Percentiles rank a stretch among this genome's conserved stretches.
Evolutionary conservation across 768 basidiomycete genomes (phyloP).

Genomic region (Asterophora lycoperdoides): DNA sequence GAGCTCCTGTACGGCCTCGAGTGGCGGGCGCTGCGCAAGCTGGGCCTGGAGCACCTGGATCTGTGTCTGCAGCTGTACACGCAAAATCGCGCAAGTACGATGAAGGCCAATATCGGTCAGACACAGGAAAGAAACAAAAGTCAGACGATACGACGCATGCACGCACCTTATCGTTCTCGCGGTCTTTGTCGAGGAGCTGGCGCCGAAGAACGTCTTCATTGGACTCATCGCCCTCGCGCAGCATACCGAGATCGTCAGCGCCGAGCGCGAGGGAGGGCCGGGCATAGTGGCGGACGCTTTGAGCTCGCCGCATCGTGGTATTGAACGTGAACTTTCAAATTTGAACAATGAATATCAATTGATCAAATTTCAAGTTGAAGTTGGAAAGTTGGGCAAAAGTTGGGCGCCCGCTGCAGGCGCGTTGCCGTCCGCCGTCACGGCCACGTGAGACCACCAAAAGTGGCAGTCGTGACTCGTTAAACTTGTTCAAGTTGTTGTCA

Average conservation of each 20-base stretch:
- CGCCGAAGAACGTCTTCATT: conserved; percentile 58
- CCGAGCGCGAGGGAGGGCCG: conserved; percentile 47
- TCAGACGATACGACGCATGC: neutral
- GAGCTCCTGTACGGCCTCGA: conserved; percentile 60
- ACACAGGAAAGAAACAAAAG: neutral
- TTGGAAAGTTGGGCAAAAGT: no score
- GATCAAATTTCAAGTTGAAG: neutral
- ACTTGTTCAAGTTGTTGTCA: no score
- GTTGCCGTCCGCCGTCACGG: no score
- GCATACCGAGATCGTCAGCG: conserved; percentile 54
- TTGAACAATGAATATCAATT: no score
- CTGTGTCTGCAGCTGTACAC: conserved; percentile 53
- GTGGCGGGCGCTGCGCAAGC: conserved; percentile 61
- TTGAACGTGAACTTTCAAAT: neutral
- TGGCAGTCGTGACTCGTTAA: no score
- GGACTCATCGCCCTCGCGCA: conserved; percentile 57
- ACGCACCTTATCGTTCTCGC: conserved; percentile 64
- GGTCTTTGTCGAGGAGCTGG: conserved; percentile 62
- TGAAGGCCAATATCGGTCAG: neutral
- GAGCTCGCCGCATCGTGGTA: conserved; percentile 53
- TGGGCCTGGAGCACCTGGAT: conserved; percentile 62
- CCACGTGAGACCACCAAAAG: no score
- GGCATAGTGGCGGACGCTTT: conserved; percentile 54
- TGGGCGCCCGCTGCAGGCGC: no score
- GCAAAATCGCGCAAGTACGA: neutral